Percentiles rank a stretch among this genome's conserved stretches.
Conservation (phyloP, 495 filamentous ascomycete species). For the Amphirosellinia nigrospora region DNA sequence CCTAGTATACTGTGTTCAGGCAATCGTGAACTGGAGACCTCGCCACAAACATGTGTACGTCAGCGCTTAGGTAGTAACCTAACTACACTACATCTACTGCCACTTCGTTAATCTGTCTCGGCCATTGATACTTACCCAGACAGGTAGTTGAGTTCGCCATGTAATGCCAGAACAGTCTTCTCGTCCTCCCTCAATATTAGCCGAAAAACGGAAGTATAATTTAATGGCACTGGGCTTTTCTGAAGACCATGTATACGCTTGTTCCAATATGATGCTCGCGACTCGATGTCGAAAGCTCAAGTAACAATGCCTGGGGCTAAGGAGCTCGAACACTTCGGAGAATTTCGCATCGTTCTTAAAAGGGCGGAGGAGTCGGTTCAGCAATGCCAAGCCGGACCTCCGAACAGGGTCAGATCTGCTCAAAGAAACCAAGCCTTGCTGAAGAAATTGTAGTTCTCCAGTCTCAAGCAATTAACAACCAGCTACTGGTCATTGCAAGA, state of each 20-base stretch:
- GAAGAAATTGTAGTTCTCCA: neutral
- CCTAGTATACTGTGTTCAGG: neutral
- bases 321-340: neutral
- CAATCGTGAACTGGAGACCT: neutral
- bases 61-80: neutral
- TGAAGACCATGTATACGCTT: neutral
- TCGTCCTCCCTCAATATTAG: neutral
- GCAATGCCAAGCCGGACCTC: constrained; percentile 10
- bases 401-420: neutral
- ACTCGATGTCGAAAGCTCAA: neutral
- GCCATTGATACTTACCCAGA: no score
- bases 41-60: neutral
- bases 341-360: neutral
- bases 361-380: neutral
- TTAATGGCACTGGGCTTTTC: neutral
- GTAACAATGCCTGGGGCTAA: neutral
- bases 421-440: neutral
- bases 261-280: neutral
- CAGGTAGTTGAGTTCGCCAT: no score
- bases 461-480: neutral
- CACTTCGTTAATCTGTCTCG: no score
- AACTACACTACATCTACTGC: no score
- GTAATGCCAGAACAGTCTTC: no score
- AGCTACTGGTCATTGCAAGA: neutral
- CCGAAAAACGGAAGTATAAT: neutral